Conservation (phyloP, 345 rosid species). For the Erucastrum elatum region DNA sequence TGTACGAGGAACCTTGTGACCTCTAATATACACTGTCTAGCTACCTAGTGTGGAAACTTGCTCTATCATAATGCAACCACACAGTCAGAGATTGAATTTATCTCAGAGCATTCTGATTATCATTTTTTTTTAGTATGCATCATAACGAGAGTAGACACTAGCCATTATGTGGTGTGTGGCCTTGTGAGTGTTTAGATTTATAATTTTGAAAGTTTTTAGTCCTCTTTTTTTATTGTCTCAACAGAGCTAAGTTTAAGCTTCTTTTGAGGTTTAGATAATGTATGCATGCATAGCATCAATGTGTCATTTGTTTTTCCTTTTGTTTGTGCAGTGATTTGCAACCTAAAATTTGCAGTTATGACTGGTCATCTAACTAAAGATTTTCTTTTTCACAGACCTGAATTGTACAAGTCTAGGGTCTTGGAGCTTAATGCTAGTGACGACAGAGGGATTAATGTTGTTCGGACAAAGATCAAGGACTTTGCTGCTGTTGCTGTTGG, state of each 20-base stretch:
- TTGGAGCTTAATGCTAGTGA: constrained; percentile 98
- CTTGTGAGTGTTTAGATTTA: neutral
- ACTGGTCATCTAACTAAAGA: constrained; percentile 5
- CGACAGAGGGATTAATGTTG: constrained; percentile 97
- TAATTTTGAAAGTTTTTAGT: neutral
- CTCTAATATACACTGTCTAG: neutral
- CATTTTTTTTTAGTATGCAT: neutral
- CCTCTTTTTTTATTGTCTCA: neutral
- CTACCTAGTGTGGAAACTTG: neutral
- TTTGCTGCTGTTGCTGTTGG: constrained; percentile 97
- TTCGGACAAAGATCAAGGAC: constrained; percentile 88
- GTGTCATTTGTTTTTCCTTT: neutral
- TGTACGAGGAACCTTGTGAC: neutral
- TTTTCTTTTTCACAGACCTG: constrained; percentile 58
- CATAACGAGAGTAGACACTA: neutral
- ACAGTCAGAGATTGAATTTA: neutral
- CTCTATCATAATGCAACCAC: neutral
- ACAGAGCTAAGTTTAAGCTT: neutral
- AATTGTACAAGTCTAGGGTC: constrained; percentile 88
- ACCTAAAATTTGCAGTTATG: neutral
- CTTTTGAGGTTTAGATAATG: neutral
- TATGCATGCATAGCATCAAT: neutral
- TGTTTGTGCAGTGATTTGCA: constrained; percentile 7
- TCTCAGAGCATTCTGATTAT: neutral
- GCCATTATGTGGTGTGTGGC: neutral